phyloP scores from a whole-genome alignment of 495 filamentous ascomycete genomes.

The Daldinia vernicosa region DNA sequence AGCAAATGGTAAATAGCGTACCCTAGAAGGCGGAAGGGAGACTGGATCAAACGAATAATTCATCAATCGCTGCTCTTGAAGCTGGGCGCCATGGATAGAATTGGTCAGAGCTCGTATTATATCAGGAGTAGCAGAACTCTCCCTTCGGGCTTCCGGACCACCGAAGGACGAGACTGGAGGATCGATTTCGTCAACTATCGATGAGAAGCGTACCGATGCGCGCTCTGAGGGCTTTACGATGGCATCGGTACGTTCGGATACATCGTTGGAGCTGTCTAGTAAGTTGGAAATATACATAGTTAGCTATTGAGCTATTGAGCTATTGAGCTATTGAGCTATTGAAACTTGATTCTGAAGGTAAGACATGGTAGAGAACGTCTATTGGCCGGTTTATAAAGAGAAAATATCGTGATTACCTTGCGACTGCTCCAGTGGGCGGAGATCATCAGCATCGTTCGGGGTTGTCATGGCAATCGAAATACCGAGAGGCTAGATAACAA shows the following conservation, averaged over 20 bases:
- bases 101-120: slow-evolving; percentile 77
- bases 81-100: slow-evolving; percentile 72
- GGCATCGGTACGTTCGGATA: slow-evolving; percentile 39
- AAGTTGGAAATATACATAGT: slow-evolving; percentile 28
- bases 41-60: slow-evolving; percentile 88
- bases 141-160: slow-evolving; percentile 45
- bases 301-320: slow-evolving; percentile 25
- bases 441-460: slow-evolving; percentile 32
- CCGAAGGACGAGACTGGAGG: slow-evolving; percentile 52
- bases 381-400: slow-evolving; percentile 8
- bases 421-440: slow-evolving; percentile 30
- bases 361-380: background rate
- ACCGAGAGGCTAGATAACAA: slow-evolving; percentile 16
- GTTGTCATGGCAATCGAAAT: slow-evolving; percentile 41
- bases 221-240: slow-evolving; percentile 39
- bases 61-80: slow-evolving; percentile 83
- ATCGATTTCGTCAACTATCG: slow-evolving; percentile 76
- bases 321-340: slow-evolving; percentile 27
- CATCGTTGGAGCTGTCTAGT: slow-evolving; percentile 39
- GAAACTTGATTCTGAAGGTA: slow-evolving; percentile 1
- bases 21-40: slow-evolving; percentile 85
- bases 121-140: slow-evolving; percentile 62
- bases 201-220: slow-evolving; percentile 79
- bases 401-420: slow-evolving; percentile 34
- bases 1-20: slow-evolving; percentile 57